Evolutionary conservation across 2,329 filamentous ascomycete species (phyloP).

Genomic region (Hypoxylon sp.): DNA sequence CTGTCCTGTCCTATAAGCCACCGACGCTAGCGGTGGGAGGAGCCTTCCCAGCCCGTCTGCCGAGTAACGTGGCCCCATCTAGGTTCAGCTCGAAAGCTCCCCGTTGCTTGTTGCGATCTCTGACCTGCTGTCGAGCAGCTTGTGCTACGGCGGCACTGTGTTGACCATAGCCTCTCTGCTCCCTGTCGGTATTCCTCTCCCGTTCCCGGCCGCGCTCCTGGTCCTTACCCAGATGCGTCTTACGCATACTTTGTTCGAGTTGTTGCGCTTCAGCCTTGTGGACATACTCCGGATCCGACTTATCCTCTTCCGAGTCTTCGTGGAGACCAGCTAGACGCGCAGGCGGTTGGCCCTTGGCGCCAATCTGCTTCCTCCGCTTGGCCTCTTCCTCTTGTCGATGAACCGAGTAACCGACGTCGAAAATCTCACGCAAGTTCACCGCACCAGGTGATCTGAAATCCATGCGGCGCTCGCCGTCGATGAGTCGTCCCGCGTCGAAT

Average conservation of each 20-base stretch:
- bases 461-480: slow-evolving; percentile 76
- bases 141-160: slow-evolving; percentile 88
- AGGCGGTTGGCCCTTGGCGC: slow-evolving; percentile 77
- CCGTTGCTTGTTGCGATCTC: slow-evolving; percentile 76
- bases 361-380: slow-evolving; percentile 89
- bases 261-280: slow-evolving; percentile 68
- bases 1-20: slow-evolving; percentile 47
- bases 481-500: slow-evolving; percentile 69
- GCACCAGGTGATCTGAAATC: slow-evolving; percentile 97
- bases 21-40: slow-evolving; percentile 62
- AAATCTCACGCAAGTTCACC: slow-evolving; percentile 95
- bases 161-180: slow-evolving; percentile 84
- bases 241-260: slow-evolving; percentile 89
- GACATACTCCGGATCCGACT: slow-evolving; percentile 65
- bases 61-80: slow-evolving; percentile 90
- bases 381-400: slow-evolving; percentile 96
- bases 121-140: slow-evolving; percentile 85
- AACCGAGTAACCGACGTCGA: slow-evolving; percentile 98
- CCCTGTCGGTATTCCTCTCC: slow-evolving; percentile 59
- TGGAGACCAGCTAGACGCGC: slow-evolving; percentile 74
- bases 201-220: slow-evolving; percentile 67
- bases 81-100: slow-evolving; percentile 93
- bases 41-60: slow-evolving; percentile 72
- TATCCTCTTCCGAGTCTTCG: slow-evolving; percentile 76
- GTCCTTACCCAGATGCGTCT: slow-evolving; percentile 77